Evolutionary conservation across 306 rosid genomes (phyloP).

Genomic region (Casuarina glauca): DNA sequence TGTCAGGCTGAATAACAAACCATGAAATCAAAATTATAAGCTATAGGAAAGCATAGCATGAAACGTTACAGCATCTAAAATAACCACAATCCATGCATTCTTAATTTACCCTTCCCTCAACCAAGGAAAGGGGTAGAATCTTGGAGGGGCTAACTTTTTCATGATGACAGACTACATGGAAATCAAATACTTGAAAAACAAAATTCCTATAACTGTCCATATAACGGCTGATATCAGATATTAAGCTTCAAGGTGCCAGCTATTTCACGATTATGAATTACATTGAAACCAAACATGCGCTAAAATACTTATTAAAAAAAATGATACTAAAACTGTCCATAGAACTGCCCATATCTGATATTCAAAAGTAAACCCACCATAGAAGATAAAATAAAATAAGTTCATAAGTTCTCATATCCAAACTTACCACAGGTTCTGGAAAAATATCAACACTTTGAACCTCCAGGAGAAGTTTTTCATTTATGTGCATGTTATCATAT

Average conservation of each 20-base stretch:
- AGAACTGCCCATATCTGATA: constrained; percentile 9
- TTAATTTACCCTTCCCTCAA: background rate
- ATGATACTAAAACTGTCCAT: background rate
- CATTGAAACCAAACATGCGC: too few relatives aligned
- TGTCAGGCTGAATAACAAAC: constrained; percentile 67
- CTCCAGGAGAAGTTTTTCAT: constrained; percentile 89
- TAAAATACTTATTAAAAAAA: background rate
- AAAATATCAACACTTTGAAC: constrained; percentile 83
- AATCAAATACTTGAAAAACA: background rate
- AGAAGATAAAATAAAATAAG: constrained; percentile 2
- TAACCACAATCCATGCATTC: background rate
- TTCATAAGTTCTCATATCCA: constrained; percentile 19
- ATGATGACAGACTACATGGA: background rate
- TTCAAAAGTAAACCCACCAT: constrained; percentile 5
- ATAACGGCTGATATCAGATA: constrained; percentile 9
- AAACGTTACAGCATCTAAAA: constrained; percentile 14
- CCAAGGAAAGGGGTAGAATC: background rate
- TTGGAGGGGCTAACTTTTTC: background rate
- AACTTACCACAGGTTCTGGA: constrained; percentile 74
- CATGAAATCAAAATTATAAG: constrained; percentile 30
- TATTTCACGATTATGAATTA: too few relatives aligned
- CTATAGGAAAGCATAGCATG: constrained; percentile 11
- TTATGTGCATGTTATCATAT: constrained; percentile 62
- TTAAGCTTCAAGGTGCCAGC: background rate
- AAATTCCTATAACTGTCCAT: background rate